A percentile compares a stretch with the other conserved stretches of the same genome.
phyloP scores from a whole-genome alignment of 2,329 filamentous ascomycete genomes.

The Colletotrichum brevisporum region DNA sequence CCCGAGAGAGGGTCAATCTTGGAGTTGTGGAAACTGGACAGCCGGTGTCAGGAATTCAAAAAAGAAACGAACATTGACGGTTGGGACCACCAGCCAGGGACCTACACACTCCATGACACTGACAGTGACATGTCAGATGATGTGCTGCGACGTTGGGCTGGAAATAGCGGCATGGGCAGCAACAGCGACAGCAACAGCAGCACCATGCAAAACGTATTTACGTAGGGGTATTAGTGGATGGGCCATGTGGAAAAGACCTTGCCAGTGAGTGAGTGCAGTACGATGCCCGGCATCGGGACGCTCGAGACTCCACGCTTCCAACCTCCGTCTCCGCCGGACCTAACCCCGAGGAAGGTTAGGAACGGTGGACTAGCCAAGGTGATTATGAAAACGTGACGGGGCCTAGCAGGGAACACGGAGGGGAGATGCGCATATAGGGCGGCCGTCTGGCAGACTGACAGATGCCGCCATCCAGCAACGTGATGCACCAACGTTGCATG shows the following conservation, averaged over 20 bases:
- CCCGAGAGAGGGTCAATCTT: slow-evolving; percentile 4
- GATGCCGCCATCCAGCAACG: slow-evolving; percentile 18
- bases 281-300: slow-evolving; percentile 29
- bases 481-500: slow-evolving; percentile 8
- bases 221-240: slow-evolving; percentile 1
- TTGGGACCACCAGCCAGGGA: too few species aligned
- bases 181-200: too few species aligned
- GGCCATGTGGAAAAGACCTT: slow-evolving; percentile 15
- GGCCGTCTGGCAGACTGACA: slow-evolving; percentile 8
- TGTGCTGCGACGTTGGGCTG: slow-evolving; percentile 16
- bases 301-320: slow-evolving; percentile 13
- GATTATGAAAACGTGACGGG: background rate
- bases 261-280: background rate
- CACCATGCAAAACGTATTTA: background rate
- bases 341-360: slow-evolving; percentile 19
- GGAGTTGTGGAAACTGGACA: slow-evolving; percentile 17
- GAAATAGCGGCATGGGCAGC: background rate
- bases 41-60: slow-evolving; percentile 32
- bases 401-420: background rate
- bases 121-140: slow-evolving; percentile 31
- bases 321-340: slow-evolving; percentile 25
- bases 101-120: slow-evolving; percentile 6
- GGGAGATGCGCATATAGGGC: background rate
- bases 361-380: background rate
- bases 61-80: slow-evolving; percentile 19